Percentiles rank a stretch among this genome's conserved stretches.
Evolutionary conservation across 495 filamentous ascomycete genomes (phyloP).

Genomic region (Penicillium chermesinum): DNA sequence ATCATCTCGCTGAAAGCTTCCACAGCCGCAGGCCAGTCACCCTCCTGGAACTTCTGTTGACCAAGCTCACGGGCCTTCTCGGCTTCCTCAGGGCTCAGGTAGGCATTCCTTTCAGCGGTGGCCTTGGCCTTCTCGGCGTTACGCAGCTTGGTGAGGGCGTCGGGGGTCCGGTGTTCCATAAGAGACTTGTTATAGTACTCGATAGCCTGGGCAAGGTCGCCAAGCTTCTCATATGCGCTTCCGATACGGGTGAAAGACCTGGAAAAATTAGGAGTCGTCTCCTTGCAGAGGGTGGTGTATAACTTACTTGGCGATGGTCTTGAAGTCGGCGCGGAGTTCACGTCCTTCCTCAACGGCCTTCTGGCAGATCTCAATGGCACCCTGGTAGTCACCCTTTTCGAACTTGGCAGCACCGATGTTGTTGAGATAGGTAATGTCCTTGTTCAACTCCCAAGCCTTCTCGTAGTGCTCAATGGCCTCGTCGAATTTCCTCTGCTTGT

Average conservation of each 20-base stretch:
- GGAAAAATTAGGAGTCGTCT: not conserved
- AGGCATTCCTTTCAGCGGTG: constrained; percentile 68
- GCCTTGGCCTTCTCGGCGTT: constrained; percentile 87
- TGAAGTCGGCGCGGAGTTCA: constrained; percentile 86
- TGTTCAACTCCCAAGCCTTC: constrained; percentile 90
- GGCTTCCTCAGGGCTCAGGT: constrained; percentile 85
- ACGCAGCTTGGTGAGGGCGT: constrained; percentile 87
- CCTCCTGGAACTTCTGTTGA: constrained; percentile 92
- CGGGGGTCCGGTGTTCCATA: constrained; percentile 94
- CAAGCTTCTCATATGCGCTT: constrained; percentile 80
- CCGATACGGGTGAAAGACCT: constrained; percentile 87
- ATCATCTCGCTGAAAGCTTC: constrained; percentile 96
- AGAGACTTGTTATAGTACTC: constrained; percentile 88
- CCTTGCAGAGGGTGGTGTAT: too few relatives aligned
- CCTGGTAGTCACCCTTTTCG: constrained; percentile 90
- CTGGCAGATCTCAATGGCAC: constrained; percentile 78
- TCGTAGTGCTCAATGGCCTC: constrained; percentile 90
- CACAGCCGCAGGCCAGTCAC: constrained; percentile 93
- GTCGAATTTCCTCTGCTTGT: constrained; percentile 97
- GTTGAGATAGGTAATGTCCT: constrained; percentile 96
- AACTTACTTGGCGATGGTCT: constrained; percentile 83
- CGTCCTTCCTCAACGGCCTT: constrained; percentile 86
- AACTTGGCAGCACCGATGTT: constrained; percentile 92
- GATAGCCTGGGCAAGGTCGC: constrained; percentile 75
- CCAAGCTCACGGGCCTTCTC: constrained; percentile 94